Percentiles rank a stretch among this genome's conserved stretches.
phyloP scores from a whole-genome alignment of 129 eudicot genomes.

The Escallonia herrerae region DNA sequence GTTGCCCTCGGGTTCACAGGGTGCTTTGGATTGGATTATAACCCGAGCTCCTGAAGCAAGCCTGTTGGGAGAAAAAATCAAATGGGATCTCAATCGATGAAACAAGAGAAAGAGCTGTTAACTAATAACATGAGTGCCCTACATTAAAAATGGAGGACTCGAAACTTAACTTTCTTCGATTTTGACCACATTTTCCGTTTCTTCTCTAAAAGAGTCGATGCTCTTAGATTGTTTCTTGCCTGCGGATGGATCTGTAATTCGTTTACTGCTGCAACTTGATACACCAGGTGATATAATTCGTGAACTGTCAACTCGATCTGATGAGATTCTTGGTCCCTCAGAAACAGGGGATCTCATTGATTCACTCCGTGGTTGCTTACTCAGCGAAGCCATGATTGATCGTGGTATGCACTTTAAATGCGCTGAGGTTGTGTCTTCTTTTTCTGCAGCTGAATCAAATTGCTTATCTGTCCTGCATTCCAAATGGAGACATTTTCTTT shows the following conservation, averaged over 20 bases:
- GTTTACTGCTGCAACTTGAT: conserved; percentile 63
- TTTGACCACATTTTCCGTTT: conserved; percentile 59
- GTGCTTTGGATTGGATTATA: conserved; percentile 70
- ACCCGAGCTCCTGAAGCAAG: conserved; percentile 98
- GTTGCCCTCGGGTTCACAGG: conserved; percentile 23
- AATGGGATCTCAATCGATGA: conserved; percentile 33
- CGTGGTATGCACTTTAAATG: conserved; percentile 67
- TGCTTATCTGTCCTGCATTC: conserved; percentile 45
- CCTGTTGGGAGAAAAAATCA: conserved; percentile 50
- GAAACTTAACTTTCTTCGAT: conserved; percentile 92
- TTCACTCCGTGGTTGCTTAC: conserved; percentile 64
- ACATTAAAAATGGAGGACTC: conserved; percentile 1
- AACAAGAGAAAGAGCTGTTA: conserved; percentile 18
- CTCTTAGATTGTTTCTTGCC: conserved; percentile 39
- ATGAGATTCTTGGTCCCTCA: conserved; percentile 70
- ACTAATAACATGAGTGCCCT: not conserved
- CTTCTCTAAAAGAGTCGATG: conserved; percentile 42
- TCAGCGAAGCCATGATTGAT: conserved; percentile 56
- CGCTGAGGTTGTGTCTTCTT: conserved; percentile 40
- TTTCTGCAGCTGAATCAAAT: conserved; percentile 30
- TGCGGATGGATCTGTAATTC: conserved; percentile 50
- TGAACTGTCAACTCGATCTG: conserved; percentile 49
- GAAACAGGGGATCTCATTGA: conserved; percentile 78
- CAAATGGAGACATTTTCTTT: conserved; percentile 4
- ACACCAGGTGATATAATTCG: conserved; percentile 43